Evolutionary conservation across 2,329 filamentous ascomycete species (phyloP).

Genomic region (Aspergillus novofumigatus): DNA sequence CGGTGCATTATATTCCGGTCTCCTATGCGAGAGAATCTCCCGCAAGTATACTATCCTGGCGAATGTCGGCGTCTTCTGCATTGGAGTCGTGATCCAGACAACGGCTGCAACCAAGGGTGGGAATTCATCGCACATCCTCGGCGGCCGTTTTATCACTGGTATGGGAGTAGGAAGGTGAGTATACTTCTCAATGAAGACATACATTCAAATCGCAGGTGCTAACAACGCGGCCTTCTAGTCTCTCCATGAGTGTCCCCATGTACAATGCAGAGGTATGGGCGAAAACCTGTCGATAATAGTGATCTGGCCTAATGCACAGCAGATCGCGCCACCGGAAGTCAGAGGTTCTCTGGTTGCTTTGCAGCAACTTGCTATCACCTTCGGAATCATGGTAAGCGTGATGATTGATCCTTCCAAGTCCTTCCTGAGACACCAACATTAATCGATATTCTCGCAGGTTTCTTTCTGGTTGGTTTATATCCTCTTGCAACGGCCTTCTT

Average conservation of each 20-base stretch:
- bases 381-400: slow-evolving; percentile 59
- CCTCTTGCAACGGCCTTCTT: slow-evolving; percentile 8
- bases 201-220: not conserved
- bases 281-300: not conserved
- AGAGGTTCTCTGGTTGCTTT: not conserved
- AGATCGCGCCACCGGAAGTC: slow-evolving; percentile 28
- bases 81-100: slow-evolving; percentile 67
- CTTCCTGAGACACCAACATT: not conserved
- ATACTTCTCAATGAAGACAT: not conserved
- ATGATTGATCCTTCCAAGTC: slow-evolving; percentile 27
- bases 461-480: slow-evolving; percentile 27
- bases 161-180: slow-evolving; percentile 50
- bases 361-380: slow-evolving; percentile 44
- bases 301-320: slow-evolving; percentile 51
- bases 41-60: slow-evolving; percentile 67
- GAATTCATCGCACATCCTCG: slow-evolving; percentile 60
- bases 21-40: slow-evolving; percentile 65
- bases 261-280: slow-evolving; percentile 49
- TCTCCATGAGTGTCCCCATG: slow-evolving; percentile 41
- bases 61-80: slow-evolving; percentile 61
- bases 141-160: slow-evolving; percentile 62
- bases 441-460: slow-evolving; percentile 1
- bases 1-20: slow-evolving; percentile 66
- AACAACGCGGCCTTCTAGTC: not conserved
- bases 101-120: slow-evolving; percentile 45